Base-by-base conservation (phyloP, 73 alveolate species). In the Durusdinium trenchii region DNA sequence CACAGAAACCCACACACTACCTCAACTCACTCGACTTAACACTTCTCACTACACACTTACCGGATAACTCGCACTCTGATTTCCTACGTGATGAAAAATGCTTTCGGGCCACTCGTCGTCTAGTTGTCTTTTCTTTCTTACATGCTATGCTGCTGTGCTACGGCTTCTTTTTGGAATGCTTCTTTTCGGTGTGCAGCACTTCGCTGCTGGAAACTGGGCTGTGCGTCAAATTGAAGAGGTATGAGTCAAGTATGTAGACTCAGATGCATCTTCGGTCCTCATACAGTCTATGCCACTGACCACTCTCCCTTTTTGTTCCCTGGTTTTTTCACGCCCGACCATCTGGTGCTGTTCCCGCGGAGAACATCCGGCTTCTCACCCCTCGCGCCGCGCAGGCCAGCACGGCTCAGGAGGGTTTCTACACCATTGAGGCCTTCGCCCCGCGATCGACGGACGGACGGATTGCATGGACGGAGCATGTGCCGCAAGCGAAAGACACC, bases 401-500 rank as follows among this genome's bases (percentile, higher is more conserved):
- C 38, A 38, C 54, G 60, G 96, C 96, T 38, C 86, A 23, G 81
- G 96, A 89, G 12, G 96, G 96, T 40, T 89, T 89, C 96, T 89
- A 62, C 86, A 89, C 73, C 71, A 50, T 89, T 86, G 96, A 87
- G 95, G 95, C 36, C 32, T 5, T 32, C 14, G n/a, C n/a, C n/a
- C n/a, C n/a, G n/a, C n/a, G n/a, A n/a, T n/a, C n/a, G n/a, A n/a
- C n/a, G n/a, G n/a, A n/a, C n/a, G n/a, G n/a, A n/a, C n/a, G n/a
- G n/a, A n/a, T n/a, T n/a, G n/a, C n/a, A n/a, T n/a, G n/a, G n/a
- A n/a, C n/a, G n/a, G n/a, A n/a, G n/a, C n/a, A n/a, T n/a, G n/a
- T n/a, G n/a, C n/a, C n/a, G n/a, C n/a, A n/a, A n/a, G n/a, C n/a
- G n/a, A n/a, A n/a, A n/a, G n/a, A n/a, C n/a, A n/a, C n/a, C n/a